Conservation (phyloP, 352 stramenopile genomes). For the Phytophthora melonis region DNA sequence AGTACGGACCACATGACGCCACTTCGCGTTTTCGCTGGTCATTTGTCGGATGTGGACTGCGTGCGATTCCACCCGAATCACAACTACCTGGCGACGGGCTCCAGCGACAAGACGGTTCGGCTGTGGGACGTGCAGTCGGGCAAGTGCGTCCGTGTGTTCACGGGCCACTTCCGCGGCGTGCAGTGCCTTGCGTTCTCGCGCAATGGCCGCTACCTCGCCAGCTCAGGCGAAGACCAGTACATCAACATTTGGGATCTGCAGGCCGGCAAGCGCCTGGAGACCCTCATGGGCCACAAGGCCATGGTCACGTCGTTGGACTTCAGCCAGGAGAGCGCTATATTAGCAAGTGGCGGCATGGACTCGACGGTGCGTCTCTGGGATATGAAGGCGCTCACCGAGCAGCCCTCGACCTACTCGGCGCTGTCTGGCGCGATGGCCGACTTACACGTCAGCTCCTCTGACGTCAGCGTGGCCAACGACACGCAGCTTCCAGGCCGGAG, state of each 20-base stretch:
- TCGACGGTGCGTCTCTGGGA: constrained; percentile 86
- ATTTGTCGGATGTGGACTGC: constrained; percentile 93
- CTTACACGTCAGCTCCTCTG: constrained; percentile 43
- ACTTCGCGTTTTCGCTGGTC: constrained; percentile 94
- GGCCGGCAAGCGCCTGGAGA: constrained; percentile 86
- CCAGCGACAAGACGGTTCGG: constrained; percentile 94
- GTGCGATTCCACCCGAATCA: constrained; percentile 96
- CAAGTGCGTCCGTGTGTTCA: constrained; percentile 93
- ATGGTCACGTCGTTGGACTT: constrained; percentile 83
- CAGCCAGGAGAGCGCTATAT: constrained; percentile 79
- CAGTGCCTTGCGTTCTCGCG: constrained; percentile 91
- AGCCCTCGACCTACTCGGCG: constrained; percentile 43
- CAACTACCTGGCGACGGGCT: constrained; percentile 95
- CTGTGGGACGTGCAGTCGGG: constrained; percentile 96
- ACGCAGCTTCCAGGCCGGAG: constrained; percentile 34
- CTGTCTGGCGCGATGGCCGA: constrained; percentile 43
- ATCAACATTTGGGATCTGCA: constrained; percentile 96
- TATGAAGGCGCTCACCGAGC: constrained; percentile 80
- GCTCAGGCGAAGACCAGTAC: constrained; percentile 87
- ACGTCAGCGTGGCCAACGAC: constrained; percentile 13
- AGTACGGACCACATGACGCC: constrained; percentile 93
- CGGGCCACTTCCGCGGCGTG: constrained; percentile 90
- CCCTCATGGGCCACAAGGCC: constrained; percentile 79
- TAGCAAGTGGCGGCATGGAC: constrained; percentile 82
- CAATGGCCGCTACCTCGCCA: constrained; percentile 91